A percentile compares a stretch with the other conserved stretches of the same genome.
These are phyloP conservation scores for Wickerhamomyces xylosicus DNA, from an alignment of 805 yeast genomes.

Conservation along the genomic window DNA sequence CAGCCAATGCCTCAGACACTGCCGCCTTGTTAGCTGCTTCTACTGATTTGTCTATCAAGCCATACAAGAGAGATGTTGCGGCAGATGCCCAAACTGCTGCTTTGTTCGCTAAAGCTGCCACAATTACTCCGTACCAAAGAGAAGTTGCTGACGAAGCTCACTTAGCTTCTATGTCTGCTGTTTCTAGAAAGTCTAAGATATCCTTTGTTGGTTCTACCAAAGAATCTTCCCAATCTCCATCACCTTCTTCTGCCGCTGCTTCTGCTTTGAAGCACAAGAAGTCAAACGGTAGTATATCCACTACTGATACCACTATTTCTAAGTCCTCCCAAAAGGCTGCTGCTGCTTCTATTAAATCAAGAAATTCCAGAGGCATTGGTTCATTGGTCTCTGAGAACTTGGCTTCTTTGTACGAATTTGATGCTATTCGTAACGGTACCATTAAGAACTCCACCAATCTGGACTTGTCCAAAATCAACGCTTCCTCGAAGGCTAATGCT, in stretches of 20 bases:
- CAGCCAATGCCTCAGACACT: slow-evolving; percentile 49
- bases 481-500: slow-evolving; percentile 34
- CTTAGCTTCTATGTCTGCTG: slow-evolving; percentile 29
- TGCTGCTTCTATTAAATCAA: slow-evolving; percentile 7
- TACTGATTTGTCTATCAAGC: slow-evolving; percentile 49
- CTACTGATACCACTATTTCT: background rate
- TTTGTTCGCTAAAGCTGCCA: slow-evolving; percentile 32
- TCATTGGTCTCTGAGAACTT: slow-evolving; percentile 28
- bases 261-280: background rate
- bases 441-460: slow-evolving; percentile 27
- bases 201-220: background rate
- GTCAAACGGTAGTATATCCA: background rate
- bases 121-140: slow-evolving; percentile 40
- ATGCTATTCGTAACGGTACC: slow-evolving; percentile 30
- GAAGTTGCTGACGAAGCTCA: slow-evolving; percentile 39
- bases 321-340: slow-evolving; percentile 13
- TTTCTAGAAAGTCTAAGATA: slow-evolving; percentile 1
- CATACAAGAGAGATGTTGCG: slow-evolving; percentile 50
- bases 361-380: slow-evolving; percentile 31
- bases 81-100: slow-evolving; percentile 67
- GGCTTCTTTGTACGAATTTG: slow-evolving; percentile 32
- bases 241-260: slow-evolving; percentile 3
- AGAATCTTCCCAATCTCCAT: slow-evolving; percentile 1
- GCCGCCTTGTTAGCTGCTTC: slow-evolving; percentile 72
- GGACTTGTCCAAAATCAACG: slow-evolving; percentile 40